Base-by-base conservation (phyloP, 2,329 filamentous ascomycete species). In the Nakataea oryzae region DNA sequence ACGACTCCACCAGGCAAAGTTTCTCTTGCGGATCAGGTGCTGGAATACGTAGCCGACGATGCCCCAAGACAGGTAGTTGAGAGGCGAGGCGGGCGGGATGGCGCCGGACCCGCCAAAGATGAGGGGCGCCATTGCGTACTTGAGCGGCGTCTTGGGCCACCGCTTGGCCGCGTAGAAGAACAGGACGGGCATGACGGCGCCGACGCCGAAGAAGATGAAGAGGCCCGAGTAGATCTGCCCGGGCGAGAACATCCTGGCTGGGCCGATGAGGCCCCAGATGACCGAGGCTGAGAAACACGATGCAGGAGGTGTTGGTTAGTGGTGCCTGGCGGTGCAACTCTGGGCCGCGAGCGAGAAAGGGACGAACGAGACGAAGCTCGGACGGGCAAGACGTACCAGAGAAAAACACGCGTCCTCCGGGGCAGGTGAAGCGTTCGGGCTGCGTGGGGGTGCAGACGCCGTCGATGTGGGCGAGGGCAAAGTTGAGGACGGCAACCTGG, bases 31-130 rank as follows among this genome's bases (percentile, higher is more conserved):
- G 70, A 91, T 82, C 69, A 77, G 80, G 71, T 84, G 85, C 71
- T 91, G 88, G 77, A 91, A 91, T 34, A 88, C 65, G 67, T 84
- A 85, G 32, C 88, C 89, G 3, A 91, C 85, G 62, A 88, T 74
- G 24, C 85, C 86, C 88, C 88, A 91, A n/a, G 82, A 81, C 41
- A 89, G 81, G 70, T 90, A 91, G 74, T 89, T 90, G 63, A 91
- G 81, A 0, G 88, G 87, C 0, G 87, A 89, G 3, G 89, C 88
- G 0, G 85, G 85, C 2, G 84, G 85, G 66, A 87, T 86, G 41
- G 75, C 65, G 0, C 78, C 80, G 8, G 81, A 78, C 27, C 84
- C 83, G 63, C 84, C 85, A 68, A 87, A 86, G 66, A 87, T 84
- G 64, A 87, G 74, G 1, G 85, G 85, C 4, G 84, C 80, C 76